phyloP scores from a whole-genome alignment of 345 rosid species.

The Camelina sativa region DNA sequence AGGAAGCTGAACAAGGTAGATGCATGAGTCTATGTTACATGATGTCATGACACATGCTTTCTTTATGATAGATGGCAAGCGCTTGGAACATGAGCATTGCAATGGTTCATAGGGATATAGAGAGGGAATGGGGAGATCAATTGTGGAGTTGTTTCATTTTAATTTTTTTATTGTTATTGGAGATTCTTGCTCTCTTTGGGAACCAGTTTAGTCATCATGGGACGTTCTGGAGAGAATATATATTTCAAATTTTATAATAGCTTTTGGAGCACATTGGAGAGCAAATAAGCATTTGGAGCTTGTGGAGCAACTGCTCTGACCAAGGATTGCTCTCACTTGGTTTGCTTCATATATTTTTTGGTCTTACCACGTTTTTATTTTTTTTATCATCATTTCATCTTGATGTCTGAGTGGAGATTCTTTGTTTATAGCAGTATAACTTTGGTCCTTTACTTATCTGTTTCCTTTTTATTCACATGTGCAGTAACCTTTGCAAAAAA shows the following conservation, averaged over 20 bases:
- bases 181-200: constrained; percentile 77
- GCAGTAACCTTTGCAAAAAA: constrained; percentile 48
- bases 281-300: constrained; percentile 83
- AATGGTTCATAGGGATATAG: constrained; percentile 88
- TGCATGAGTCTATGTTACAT: constrained; percentile 62
- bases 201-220: constrained; percentile 64
- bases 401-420: constrained; percentile 41
- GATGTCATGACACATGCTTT: constrained; percentile 92
- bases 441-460: constrained; percentile 29
- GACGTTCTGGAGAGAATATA: constrained; percentile 63
- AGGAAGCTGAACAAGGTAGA: constrained; percentile 65
- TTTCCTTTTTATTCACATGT: constrained; percentile 18
- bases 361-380: constrained; percentile 37
- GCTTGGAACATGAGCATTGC: constrained; percentile 96
- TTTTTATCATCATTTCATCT: constrained; percentile 35
- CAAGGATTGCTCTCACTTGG: constrained; percentile 94
- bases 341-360: constrained; percentile 66
- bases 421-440: constrained; percentile 32
- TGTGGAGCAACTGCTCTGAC: constrained; percentile 89
- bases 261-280: constrained; percentile 92
- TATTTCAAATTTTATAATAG: constrained; percentile 65
- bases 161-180: constrained; percentile 56
- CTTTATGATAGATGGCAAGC: constrained; percentile 96
- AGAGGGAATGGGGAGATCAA: constrained; percentile 88
- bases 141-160: constrained; percentile 70